These are phyloP conservation scores for Xylariaceae sp. DNA, from an alignment of 2,329 filamentous ascomycete genomes.

Conservation along the genomic window DNA sequence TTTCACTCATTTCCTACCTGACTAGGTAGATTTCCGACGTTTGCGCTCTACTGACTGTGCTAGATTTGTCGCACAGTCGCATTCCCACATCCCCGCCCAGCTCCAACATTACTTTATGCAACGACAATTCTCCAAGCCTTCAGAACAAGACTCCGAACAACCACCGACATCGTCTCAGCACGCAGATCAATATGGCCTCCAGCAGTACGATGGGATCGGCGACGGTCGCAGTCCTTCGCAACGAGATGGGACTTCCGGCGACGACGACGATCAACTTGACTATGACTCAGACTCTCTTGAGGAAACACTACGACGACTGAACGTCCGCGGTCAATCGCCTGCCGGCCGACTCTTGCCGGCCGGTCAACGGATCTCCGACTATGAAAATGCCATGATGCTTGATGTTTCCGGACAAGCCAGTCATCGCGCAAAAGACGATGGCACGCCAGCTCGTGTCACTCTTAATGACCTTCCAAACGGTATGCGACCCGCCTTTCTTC, in stretches of 20 bases:
- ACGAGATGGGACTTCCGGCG: constrained; percentile 32
- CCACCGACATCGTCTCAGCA: constrained; percentile 31
- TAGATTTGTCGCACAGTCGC: constrained; percentile 47
- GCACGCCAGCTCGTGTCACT: constrained; percentile 37
- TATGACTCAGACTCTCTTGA: constrained; percentile 41
- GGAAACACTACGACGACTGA: constrained; percentile 51
- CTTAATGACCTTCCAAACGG: constrained; percentile 72
- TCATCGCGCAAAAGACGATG: constrained; percentile 38
- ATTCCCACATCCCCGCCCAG: constrained; percentile 29
- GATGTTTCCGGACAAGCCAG: constrained; percentile 43
- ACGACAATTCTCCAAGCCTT: constrained; percentile 45
- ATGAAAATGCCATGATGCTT: constrained; percentile 54
- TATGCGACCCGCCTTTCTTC: constrained; percentile 38
- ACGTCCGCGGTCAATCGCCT: constrained; percentile 29
- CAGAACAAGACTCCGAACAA: constrained; percentile 29
- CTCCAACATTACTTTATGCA: constrained; percentile 57
- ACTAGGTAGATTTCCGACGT: neutral
- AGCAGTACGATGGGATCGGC: constrained; percentile 40
- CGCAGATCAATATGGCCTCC: constrained; percentile 55
- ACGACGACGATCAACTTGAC: constrained; percentile 28
- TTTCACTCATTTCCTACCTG: neutral
- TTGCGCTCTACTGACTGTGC: constrained; percentile 44
- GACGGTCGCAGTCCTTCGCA: constrained; percentile 32
- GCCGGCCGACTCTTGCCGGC: constrained; percentile 32
- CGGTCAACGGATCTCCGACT: constrained; percentile 53